Base-by-base conservation (phyloP, 176 grass and related monocot genomes). In the Musa schizocarpa region DNA sequence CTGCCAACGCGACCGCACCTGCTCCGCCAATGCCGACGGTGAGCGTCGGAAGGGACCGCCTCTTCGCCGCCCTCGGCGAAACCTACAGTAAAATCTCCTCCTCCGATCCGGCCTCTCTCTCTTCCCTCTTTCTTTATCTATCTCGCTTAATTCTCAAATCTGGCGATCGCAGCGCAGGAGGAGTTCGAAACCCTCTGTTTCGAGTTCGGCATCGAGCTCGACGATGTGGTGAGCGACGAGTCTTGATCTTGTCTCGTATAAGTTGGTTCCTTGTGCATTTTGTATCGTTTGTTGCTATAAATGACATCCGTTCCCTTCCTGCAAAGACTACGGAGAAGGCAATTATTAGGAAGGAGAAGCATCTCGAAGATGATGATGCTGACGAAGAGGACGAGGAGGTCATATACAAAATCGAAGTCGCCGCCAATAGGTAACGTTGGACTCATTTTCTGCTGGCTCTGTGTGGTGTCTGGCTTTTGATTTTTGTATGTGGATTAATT, bases 201-300 rank as follows among this genome's bases (percentile, higher is more conserved):
- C 85, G 88, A 88, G 48, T 95, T 99, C 70, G 96, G 96, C 65
- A 99, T 99, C 83, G 96, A 99, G 80, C 96, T 99, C 43, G 96
- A 99, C 34, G 96, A 95, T 12, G 96, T 99, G 78, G 90, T 96
- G 56, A 77, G 77, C 21, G 20, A 14, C 1, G 20, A 24, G 19
- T 13, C 64, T 54, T 48, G 27, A 5, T 66, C 48, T 19, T 59
- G 19, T 55, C 4, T 55, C 17, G 13, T 25, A 9, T 68, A 22
- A 9, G 43, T 53, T 53, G 11, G 51, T 68, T 81, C 48, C 71
- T 43, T 68, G 12, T 19, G 2, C 26, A 78, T 49, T 69, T 29
- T 26, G 6, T 19, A 11, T 51, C 70, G 62, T 11, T 53, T n/a
- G 63, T 54, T 76, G 13, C 43, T 11, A 24, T 57, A 17, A 52